Percentiles rank a stretch among this genome's conserved stretches.
Evolutionary conservation across 495 filamentous ascomycete species (phyloP).

Genomic region (Penicillium ucsense): DNA sequence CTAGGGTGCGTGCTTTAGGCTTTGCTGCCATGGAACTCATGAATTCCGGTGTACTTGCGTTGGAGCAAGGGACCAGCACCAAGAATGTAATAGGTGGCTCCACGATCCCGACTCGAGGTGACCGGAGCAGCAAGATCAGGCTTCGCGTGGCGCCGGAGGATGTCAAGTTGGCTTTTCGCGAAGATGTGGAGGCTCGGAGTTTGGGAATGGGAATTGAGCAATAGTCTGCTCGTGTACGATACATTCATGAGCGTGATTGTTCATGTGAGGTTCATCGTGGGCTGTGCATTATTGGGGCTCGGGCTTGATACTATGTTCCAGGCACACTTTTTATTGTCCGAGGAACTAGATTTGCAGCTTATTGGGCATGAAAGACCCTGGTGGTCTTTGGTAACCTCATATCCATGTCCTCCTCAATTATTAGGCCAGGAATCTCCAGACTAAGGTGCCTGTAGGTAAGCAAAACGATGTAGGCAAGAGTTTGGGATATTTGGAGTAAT

Average conservation of each 20-base stretch:
- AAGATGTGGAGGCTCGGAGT: constrained; percentile 76
- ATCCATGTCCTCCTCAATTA: background rate
- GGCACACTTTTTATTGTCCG: background rate
- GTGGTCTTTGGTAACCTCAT: background rate
- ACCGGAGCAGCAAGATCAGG: constrained; percentile 77
- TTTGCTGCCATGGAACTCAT: constrained; percentile 69
- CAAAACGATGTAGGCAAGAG: too few relatives aligned
- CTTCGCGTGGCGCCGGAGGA: constrained; percentile 84
- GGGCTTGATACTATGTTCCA: background rate
- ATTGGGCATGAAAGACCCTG: constrained; percentile 24
- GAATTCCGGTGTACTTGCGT: constrained; percentile 75
- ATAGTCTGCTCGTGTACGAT: constrained; percentile 5
- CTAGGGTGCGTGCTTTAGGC: constrained; percentile 58
- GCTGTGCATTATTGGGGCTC: constrained; percentile 7
- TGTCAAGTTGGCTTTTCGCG: constrained; percentile 73
- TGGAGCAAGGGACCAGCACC: constrained; percentile 49
- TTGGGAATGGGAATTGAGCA: constrained; percentile 45
- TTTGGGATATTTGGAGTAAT: background rate
- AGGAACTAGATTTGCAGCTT: background rate
- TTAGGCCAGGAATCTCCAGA: too few relatives aligned
- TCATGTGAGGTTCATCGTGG: background rate
- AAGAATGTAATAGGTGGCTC: constrained; percentile 24
- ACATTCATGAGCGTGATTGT: background rate
- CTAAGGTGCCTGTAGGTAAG: too few relatives aligned
- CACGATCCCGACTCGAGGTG: constrained; percentile 49